These are phyloP conservation scores for Coriolopsis trogii DNA, from an alignment of 1,284 basidiomycete species.

Conservation along the genomic window DNA sequence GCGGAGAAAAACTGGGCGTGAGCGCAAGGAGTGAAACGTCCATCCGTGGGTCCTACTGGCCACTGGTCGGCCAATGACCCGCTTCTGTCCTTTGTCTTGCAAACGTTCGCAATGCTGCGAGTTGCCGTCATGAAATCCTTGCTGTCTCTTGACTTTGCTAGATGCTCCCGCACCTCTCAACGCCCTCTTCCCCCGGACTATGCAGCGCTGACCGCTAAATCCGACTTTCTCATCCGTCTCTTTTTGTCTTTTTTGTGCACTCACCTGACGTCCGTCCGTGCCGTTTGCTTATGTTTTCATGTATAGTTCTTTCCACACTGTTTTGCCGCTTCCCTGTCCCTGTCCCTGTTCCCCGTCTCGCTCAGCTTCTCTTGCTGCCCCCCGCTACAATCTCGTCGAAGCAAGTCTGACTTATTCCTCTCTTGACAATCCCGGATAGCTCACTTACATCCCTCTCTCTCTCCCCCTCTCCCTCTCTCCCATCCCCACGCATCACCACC, in stretches of 20 bases:
- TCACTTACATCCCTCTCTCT: constrained; percentile 25
- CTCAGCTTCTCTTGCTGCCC: constrained; percentile 27
- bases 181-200: no score
- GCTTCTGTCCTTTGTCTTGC: no score
- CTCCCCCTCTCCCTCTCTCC: constrained; percentile 5
- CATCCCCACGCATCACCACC: constrained; percentile 2
- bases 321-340: constrained; percentile 31
- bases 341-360: constrained; percentile 28
- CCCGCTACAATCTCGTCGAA: constrained; percentile 35
- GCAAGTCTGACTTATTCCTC: constrained; percentile 39
- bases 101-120: no score
- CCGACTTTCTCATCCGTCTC: constrained; percentile 7
- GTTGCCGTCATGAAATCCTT: no score
- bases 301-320: constrained; percentile 28
- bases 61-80: no score
- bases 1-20: constrained; percentile 66
- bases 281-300: constrained; percentile 28
- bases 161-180: no score
- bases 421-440: constrained; percentile 42
- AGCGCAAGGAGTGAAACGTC: constrained; percentile 21
- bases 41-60: neutral
- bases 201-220: no score
- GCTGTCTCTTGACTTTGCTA: no score
- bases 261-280: neutral
- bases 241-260: constrained; percentile 25